These are phyloP conservation scores for Wallacemonas sp. DNA, from an alignment of 208 protist genomes.

Conservation along the genomic window DNA sequence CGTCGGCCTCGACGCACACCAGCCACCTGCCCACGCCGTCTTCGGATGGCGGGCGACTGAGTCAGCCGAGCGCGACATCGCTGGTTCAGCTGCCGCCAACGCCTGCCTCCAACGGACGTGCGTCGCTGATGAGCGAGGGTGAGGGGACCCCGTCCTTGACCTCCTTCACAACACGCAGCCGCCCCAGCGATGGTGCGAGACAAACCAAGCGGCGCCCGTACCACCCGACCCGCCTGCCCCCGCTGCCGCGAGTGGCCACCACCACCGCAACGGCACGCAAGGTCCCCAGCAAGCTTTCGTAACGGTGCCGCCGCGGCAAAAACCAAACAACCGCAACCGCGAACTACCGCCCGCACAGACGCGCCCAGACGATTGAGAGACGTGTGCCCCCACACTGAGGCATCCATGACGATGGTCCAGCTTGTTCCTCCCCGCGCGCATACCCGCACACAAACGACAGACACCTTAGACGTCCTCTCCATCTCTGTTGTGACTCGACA, in stretches of 20 bases:
- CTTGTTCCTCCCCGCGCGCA: too few species aligned
- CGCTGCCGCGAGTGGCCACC: constrained; percentile 7
- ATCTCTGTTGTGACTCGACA: too few species aligned
- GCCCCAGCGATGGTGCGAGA: background rate
- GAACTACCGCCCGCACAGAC: background rate
- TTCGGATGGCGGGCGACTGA: background rate
- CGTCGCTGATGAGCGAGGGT: background rate
- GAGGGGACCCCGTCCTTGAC: background rate
- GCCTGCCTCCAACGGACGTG: background rate
- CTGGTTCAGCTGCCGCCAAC: background rate
- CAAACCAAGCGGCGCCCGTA: background rate
- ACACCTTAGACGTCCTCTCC: too few species aligned
- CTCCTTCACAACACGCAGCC: background rate
- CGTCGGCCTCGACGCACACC: background rate
- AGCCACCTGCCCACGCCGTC: background rate
- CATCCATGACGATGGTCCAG: too few species aligned
- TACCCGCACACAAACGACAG: too few species aligned
- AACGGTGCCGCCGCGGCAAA: background rate
- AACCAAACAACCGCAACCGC: too few species aligned
- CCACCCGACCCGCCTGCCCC: constrained; percentile 9
- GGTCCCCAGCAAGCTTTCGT: background rate
- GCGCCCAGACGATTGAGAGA: too few species aligned
- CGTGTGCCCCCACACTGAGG: too few species aligned
- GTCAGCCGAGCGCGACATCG: background rate
- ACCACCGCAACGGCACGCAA: constrained; percentile 1